Evolutionary conservation across 2,329 filamentous ascomycete species (phyloP).

Genomic region (Zymoseptoria passerinii): DNA sequence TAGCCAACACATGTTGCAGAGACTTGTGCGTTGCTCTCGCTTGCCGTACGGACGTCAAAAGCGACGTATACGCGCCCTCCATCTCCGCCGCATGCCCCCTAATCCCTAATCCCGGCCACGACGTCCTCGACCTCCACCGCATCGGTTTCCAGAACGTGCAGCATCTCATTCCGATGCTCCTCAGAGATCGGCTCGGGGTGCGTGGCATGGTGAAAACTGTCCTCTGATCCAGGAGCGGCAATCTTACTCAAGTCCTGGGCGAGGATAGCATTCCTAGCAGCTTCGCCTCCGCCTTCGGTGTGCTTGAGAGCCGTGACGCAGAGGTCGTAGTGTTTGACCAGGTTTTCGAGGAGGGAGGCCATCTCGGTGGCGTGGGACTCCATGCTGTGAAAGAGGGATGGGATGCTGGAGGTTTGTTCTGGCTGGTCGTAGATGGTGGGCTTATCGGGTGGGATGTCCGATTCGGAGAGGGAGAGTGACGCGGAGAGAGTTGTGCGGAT

Average conservation of each 20-base stretch:
- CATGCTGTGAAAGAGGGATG: conserved; percentile 45
- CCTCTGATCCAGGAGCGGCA: conserved; percentile 37
- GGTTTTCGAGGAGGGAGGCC: conserved; percentile 68
- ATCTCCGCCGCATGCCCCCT: conserved; percentile 68
- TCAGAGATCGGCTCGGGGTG: conserved; percentile 59
- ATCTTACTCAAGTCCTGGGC: conserved; percentile 26
- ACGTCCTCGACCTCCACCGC: conserved; percentile 55
- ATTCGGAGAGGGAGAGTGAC: not conserved
- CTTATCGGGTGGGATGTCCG: conserved; percentile 17
- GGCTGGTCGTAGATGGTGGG: conserved; percentile 26
- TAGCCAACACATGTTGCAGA: conserved; percentile 54
- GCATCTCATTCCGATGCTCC: conserved; percentile 72
- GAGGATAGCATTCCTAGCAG: conserved; percentile 34
- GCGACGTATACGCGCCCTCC: conserved; percentile 58
- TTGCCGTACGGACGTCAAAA: conserved; percentile 55
- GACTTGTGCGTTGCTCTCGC: conserved; percentile 49
- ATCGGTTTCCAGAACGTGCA: conserved; percentile 69
- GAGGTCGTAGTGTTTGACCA: conserved; percentile 84
- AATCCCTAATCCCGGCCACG: conserved; percentile 64
- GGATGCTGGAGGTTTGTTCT: conserved; percentile 32
- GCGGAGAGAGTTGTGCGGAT: conserved; percentile 11
- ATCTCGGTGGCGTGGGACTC: conserved; percentile 71
- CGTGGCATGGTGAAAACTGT: conserved; percentile 49
- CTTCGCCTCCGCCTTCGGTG: conserved; percentile 57
- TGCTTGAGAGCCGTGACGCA: conserved; percentile 86